Evolutionary conservation across 129 eudicot species (phyloP).

Genomic region (Flaveria ramosissima): DNA sequence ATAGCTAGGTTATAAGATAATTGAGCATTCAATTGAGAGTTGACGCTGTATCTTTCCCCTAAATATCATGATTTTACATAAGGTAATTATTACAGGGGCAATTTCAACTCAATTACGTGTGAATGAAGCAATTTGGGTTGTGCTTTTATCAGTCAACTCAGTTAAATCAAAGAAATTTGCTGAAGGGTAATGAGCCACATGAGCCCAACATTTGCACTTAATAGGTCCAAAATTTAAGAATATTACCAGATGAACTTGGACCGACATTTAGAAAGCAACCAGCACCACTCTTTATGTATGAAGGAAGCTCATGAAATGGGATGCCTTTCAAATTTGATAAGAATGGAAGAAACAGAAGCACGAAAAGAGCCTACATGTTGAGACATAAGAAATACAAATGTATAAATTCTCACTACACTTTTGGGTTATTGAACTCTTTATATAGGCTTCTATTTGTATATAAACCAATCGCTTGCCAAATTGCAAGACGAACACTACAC

Average conservation of each 20-base stretch:
- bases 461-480: neutral
- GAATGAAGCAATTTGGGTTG: neutral
- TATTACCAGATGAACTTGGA: conserved; percentile 45
- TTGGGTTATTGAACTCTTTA: neutral
- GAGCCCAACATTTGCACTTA: neutral
- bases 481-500: neutral
- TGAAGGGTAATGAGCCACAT: neutral
- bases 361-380: conserved; percentile 77
- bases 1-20: neutral
- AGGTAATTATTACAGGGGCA: neutral
- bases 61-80: neutral
- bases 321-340: conserved; percentile 86
- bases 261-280: conserved; percentile 81
- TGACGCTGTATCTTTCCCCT: neutral
- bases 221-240: conserved; percentile 15
- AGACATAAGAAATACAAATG: conserved; percentile 22
- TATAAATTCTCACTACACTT: neutral
- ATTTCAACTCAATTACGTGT: neutral
- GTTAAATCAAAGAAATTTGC: neutral
- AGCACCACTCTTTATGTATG: conserved; percentile 70
- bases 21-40: neutral
- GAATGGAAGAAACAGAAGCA: conserved; percentile 76
- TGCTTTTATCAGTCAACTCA: neutral
- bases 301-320: conserved; percentile 78
- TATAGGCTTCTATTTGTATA: neutral